Percentiles rank a stretch among this genome's conserved stretches.
These are phyloP conservation scores for Trichoderma orchidacearum DNA, from an alignment of 495 filamentous ascomycete species.

Conservation along the genomic window DNA sequence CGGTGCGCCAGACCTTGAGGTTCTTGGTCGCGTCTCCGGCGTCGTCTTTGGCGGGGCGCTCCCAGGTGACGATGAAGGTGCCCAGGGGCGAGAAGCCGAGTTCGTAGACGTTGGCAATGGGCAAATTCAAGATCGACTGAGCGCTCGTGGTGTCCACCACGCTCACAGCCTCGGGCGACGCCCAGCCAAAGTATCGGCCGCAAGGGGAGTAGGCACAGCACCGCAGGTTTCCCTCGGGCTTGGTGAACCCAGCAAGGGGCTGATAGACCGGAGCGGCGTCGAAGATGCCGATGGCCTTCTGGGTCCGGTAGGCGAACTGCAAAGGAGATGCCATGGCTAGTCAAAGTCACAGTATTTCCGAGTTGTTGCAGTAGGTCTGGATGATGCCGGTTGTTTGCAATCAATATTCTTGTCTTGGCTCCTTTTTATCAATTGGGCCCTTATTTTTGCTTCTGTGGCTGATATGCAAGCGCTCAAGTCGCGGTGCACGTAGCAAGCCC, in stretches of 20 bases:
- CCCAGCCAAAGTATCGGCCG: slow-evolving; percentile 92
- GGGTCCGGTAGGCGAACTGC: slow-evolving; percentile 90
- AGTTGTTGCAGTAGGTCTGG: slow-evolving; percentile 5
- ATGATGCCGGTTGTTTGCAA: slow-evolving; percentile 12
- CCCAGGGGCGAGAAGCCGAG: slow-evolving; percentile 87
- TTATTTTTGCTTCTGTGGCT: not conserved
- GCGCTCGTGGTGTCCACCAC: slow-evolving; percentile 74
- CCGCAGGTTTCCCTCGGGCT: slow-evolving; percentile 85
- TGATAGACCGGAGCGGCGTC: slow-evolving; percentile 83
- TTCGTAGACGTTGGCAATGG: slow-evolving; percentile 75
- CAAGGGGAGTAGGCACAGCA: slow-evolving; percentile 91
- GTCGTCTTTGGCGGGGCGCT: slow-evolving; percentile 82
- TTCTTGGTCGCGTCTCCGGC: slow-evolving; percentile 89
- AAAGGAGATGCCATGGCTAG: slow-evolving; percentile 81
- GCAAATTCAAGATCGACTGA: slow-evolving; percentile 58
- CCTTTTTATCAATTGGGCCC: not conserved
- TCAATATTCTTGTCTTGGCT: slow-evolving; percentile 10
- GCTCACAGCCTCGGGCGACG: slow-evolving; percentile 73
- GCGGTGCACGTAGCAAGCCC: no score
- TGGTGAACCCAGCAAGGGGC: slow-evolving; percentile 69
- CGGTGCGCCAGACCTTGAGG: slow-evolving; percentile 84
- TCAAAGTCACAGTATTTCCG: slow-evolving; percentile 53
- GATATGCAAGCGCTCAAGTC: not conserved
- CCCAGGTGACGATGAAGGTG: slow-evolving; percentile 92
- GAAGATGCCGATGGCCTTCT: slow-evolving; percentile 88